A percentile compares a stretch with the other conserved stretches of the same genome.
phyloP scores from a whole-genome alignment of 441 rosid species.

The Kokia cookei region DNA sequence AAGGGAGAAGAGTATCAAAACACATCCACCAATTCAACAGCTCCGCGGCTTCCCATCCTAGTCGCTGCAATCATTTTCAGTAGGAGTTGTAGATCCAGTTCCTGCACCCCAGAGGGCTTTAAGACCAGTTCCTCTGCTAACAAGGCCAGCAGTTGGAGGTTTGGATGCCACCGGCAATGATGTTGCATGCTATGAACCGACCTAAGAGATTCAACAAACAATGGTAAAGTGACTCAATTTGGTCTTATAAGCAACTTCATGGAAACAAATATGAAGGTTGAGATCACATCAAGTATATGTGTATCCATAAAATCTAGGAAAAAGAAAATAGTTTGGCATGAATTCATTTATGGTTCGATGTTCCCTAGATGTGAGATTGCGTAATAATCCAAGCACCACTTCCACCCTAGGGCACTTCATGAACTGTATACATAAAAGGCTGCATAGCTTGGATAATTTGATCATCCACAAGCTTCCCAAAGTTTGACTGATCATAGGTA shows the following conservation, averaged over 20 bases:
- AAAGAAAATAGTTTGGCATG: neutral
- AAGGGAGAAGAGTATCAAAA: slow-evolving; percentile 64
- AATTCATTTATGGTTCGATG: neutral
- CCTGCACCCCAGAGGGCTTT: slow-evolving; percentile 96
- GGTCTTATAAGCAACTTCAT: neutral
- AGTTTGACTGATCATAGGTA: neutral
- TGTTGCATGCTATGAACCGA: slow-evolving; percentile 91
- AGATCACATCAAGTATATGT: neutral
- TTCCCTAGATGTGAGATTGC: neutral
- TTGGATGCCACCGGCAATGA: slow-evolving; percentile 77
- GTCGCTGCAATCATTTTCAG: slow-evolving; percentile 92
- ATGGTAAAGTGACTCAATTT: neutral
- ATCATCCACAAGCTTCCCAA: neutral
- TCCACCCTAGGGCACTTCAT: neutral
- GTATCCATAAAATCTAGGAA: neutral
- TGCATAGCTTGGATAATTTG: neutral
- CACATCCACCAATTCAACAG: slow-evolving; percentile 69
- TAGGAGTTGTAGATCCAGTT: slow-evolving; percentile 82
- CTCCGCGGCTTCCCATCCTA: slow-evolving; percentile 94
- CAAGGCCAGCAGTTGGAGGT: slow-evolving; percentile 85
- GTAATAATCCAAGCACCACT: neutral
- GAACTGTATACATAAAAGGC: neutral
- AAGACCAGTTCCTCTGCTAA: slow-evolving; percentile 86
- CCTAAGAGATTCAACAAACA: slow-evolving; percentile 35
- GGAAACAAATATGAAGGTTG: neutral